Base-by-base conservation (phyloP, 2,329 filamentous ascomycete species). In the Pseudogymnoascus verrucosus region DNA sequence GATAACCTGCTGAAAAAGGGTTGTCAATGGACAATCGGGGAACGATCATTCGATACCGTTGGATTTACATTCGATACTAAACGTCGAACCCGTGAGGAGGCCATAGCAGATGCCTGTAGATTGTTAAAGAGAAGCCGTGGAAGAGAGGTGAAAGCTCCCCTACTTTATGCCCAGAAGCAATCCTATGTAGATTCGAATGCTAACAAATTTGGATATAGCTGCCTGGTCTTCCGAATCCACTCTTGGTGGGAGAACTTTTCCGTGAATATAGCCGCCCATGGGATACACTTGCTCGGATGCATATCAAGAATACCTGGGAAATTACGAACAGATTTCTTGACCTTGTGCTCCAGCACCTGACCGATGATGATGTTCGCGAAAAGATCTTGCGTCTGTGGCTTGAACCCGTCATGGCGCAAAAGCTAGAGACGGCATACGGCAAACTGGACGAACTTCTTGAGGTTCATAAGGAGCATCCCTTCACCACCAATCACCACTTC, bases 251-350 rank as follows among this genome's bases (percentile, higher is more conserved):
- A 64, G 66, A 65, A 36, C 62, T 67, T 14, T 68, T 68, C 39
- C 66, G 67, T 5, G 60, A 68, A 51, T 68, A 68, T 59, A 68
- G 64, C 21, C 57, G 64, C n/a, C 67, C 67, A 12, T 68, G 65
- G 65, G 65, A 63, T 51, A 26, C 11, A 0, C 47, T 64, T 36
- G 63, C 67, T 42, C 63, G 63, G 1, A 11, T 31, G 54, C 64
- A 68, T 23, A 66, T 68, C 37, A 40, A 66, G 16, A 40, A 62
- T 21, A 60, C 65, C 3, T 68, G 67, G 65, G 62, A 68, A 40
- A 37, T 40, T 10, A 63, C 63, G 3, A 63, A 28, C 21, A 62
- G 21, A 4, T 68, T 68, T 51, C 14, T 68, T 7, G 64, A 64
- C 34, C 62, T 65, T 12, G 59, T 62, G 8, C 54, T 68, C 26